phyloP scores from a whole-genome alignment of 345 rosid species.

The Draba incana region DNA sequence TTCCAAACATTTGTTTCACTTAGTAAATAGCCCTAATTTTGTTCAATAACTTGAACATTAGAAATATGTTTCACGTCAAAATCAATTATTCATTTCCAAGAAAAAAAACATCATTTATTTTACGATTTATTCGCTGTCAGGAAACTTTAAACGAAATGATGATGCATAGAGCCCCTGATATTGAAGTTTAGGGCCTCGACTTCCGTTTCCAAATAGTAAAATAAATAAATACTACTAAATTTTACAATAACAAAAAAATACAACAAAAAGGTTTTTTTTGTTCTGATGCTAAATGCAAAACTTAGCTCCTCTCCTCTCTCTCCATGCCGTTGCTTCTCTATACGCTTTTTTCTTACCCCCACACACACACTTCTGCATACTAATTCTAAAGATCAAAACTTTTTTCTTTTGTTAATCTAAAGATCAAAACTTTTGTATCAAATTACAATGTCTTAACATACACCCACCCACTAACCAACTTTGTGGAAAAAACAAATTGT shows the following conservation, averaged over 20 bases:
- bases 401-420: background rate
- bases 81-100: background rate
- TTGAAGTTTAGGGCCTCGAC: conserved; percentile 4
- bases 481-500: background rate
- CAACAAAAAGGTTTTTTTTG: conserved; percentile 26
- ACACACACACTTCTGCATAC: conserved; percentile 22
- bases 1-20: too few relatives aligned
- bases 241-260: background rate
- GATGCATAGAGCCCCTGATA: conserved; percentile 5
- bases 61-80: too few relatives aligned
- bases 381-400: conserved; percentile 29
- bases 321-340: conserved; percentile 37
- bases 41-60: too few relatives aligned
- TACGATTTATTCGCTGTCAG: background rate
- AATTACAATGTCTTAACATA: background rate
- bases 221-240: background rate
- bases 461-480: background rate
- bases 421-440: background rate
- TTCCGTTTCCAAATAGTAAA: background rate
- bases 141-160: conserved; percentile 12
- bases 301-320: conserved; percentile 12
- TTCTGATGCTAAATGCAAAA: conserved; percentile 31
- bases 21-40: too few relatives aligned
- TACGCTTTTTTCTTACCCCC: conserved; percentile 10
- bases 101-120: background rate